These are phyloP conservation scores for Sugiyamaella novakii DNA, from an alignment of 1,139 yeast genomes.

Conservation along the genomic window DNA sequence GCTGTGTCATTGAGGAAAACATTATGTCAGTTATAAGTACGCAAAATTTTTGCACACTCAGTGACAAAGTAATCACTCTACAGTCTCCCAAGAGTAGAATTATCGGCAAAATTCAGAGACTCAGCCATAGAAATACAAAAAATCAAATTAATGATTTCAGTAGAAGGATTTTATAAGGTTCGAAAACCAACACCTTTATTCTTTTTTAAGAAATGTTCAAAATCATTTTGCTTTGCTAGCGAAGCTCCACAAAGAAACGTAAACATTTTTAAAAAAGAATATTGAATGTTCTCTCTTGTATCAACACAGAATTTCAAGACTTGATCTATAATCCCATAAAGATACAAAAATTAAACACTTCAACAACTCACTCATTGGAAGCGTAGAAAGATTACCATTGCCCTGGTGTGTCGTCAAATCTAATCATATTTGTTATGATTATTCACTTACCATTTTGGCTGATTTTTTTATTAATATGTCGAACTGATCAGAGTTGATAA, in stretches of 20 bases:
- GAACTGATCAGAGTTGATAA: constrained; percentile 18
- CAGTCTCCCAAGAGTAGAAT: constrained; percentile 35
- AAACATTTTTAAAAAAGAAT: constrained; percentile 2
- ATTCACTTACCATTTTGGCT: constrained; percentile 16
- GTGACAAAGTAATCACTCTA: constrained; percentile 36
- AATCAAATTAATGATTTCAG: constrained; percentile 3
- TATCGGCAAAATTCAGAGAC: constrained; percentile 26
- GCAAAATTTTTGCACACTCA: constrained; percentile 17
- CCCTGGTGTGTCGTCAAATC: constrained; percentile 8
- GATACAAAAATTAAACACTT: constrained; percentile 5
- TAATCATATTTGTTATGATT: not conserved
- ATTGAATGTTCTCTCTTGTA: constrained; percentile 10
- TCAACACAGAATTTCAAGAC: not conserved
- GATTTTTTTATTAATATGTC: constrained; percentile 15
- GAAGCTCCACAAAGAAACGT: not conserved
- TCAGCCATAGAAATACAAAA: constrained; percentile 25
- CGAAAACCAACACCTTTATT: constrained; percentile 12
- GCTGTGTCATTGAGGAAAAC: constrained; percentile 75
- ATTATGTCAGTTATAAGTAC: constrained; percentile 35
- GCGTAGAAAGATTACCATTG: constrained; percentile 19
- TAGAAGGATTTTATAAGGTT: constrained; percentile 15
- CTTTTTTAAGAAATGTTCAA: not conserved
- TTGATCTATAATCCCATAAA: not conserved
- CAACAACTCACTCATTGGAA: constrained; percentile 16
- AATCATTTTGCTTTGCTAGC: too few species aligned